Base-by-base conservation (phyloP, 2,329 filamentous ascomycete species). In the Pseudogymnoascus sp. region DNA sequence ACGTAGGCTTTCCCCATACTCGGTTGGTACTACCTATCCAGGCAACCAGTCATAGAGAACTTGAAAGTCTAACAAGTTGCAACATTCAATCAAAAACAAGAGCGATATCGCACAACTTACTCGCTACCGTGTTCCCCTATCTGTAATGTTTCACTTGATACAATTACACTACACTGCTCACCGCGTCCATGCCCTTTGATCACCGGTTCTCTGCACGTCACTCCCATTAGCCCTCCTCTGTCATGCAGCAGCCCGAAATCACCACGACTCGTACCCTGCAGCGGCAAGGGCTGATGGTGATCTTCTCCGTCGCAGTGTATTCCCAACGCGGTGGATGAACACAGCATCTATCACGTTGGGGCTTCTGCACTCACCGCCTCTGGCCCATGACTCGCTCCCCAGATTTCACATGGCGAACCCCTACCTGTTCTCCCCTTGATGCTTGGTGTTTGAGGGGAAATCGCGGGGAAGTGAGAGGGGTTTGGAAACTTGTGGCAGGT, bases 171-270 rank as follows among this genome's bases (percentile, higher is more conserved):
- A 55, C 48, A 55, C n/a, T 8, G 5, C n/a, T 55, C 48, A 55
- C 48, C 27, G 48, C 48, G 5, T 55, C 48, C 48, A 55, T 18
- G 4, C n/a, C n/a, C 27, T 55, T n/a, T 33, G 45, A 55, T 55
- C 48, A 55, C 48, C 29, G 10, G 9, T 55, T 55, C 48, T 55
- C 48, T 55, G 48, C 48, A 55, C 48, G 29, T 55, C 48, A 55
- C 48, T 55, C 27, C n/a, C n/a, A 55, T 29, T 55, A 55, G 48
- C 48, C 48, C 48, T 9, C 5, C 48, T 33, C 29, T 55, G 10
- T 18, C 4, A 55, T 55, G 48, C 48, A 33, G 7, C 45, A 18
- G 48, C n/a, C 29, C 48, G 48, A 55, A 55, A 6, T 55, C 48
- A 33, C 48, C 13, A 15, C 42, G 48, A 55, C 48, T 55, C 45